Conservation (phyloP, 441 rosid species). For the Breynia disticha region DNA sequence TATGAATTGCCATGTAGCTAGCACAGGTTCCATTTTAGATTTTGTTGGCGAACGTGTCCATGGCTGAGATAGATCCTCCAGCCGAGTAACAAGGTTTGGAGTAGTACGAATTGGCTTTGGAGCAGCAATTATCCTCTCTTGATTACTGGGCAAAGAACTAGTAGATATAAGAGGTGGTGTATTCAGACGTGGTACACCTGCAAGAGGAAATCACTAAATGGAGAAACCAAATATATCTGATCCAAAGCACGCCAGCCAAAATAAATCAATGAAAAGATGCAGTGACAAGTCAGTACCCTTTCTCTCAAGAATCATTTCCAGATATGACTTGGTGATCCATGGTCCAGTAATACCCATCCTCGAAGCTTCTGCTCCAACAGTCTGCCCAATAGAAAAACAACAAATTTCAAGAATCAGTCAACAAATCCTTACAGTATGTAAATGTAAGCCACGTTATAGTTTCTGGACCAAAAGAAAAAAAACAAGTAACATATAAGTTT, state of each 20-base stretch:
- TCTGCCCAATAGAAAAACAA: slow-evolving; percentile 34
- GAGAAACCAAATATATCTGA: slow-evolving; percentile 16
- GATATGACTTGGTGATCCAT: slow-evolving; percentile 95
- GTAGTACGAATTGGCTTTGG: slow-evolving; percentile 93
- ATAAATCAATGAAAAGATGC: slow-evolving; percentile 10
- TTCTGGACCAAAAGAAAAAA: background rate
- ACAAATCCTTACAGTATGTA: background rate
- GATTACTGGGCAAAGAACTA: slow-evolving; percentile 36
- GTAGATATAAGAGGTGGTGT: slow-evolving; percentile 73
- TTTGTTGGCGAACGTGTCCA: slow-evolving; percentile 99
- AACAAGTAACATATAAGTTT: background rate
- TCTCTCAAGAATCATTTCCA: slow-evolving; percentile 90
- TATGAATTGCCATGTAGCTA: slow-evolving; percentile 74
- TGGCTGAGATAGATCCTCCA: slow-evolving; percentile 92
- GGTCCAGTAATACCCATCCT: slow-evolving; percentile 72
- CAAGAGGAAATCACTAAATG: slow-evolving; percentile 25
- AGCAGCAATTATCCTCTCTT: slow-evolving; percentile 69
- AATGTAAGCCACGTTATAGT: slow-evolving; percentile 4
- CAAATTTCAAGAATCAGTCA: slow-evolving; percentile 9
- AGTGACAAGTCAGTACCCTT: slow-evolving; percentile 48
- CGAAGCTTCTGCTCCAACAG: slow-evolving; percentile 89
- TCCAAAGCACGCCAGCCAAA: slow-evolving; percentile 8
- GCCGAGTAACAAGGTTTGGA: slow-evolving; percentile 57
- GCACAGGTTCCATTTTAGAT: slow-evolving; percentile 82
- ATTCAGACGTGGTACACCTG: slow-evolving; percentile 96